Percentiles rank a stretch among this genome's conserved stretches.
phyloP scores from a whole-genome alignment of 2,329 filamentous ascomycete species.

The Aureobasidium sp. region DNA sequence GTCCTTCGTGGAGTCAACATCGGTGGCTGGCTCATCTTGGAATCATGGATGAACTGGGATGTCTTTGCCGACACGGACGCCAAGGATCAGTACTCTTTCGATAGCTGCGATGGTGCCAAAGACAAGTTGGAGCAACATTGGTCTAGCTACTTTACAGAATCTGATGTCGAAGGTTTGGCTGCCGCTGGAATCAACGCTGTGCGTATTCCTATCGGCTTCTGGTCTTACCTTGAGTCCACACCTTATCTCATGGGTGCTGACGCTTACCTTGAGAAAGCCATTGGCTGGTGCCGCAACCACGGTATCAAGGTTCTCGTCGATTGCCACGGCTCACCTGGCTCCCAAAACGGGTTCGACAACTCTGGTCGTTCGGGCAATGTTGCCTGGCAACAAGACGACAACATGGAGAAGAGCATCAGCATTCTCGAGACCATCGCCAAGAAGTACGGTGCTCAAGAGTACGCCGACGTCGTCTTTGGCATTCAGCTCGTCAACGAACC shows the following conservation, averaged over 20 bases:
- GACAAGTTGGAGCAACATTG: constrained; percentile 31
- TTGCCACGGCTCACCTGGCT: constrained; percentile 80
- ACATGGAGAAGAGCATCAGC: constrained; percentile 30
- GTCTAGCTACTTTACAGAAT: constrained; percentile 35
- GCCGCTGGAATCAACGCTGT: constrained; percentile 36
- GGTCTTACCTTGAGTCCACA: constrained; percentile 42
- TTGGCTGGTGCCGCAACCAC: constrained; percentile 22
- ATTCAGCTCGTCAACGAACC: constrained; percentile 42
- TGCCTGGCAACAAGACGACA: constrained; percentile 18
- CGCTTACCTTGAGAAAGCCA: constrained; percentile 36
- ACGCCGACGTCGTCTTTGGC: constrained; percentile 37
- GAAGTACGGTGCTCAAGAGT: constrained; percentile 34
- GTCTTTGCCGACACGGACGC: constrained; percentile 31
- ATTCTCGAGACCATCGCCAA: constrained; percentile 35
- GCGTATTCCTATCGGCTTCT: constrained; percentile 49
- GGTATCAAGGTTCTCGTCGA: constrained; percentile 46
- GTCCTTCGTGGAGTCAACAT: constrained; percentile 31
- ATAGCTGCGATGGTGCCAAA: constrained; percentile 31
- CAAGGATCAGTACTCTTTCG: constrained; percentile 35
- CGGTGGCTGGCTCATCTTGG: constrained; percentile 33
- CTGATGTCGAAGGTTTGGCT: constrained; percentile 38
- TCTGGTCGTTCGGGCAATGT: constrained; percentile 19
- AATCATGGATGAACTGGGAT: constrained; percentile 31
- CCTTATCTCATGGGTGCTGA: constrained; percentile 43
- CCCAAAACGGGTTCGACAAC: constrained; percentile 21